These are phyloP conservation scores for Phaeoacremonium minimum DNA, from an alignment of 2,329 filamentous ascomycete genomes.

Conservation along the genomic window DNA sequence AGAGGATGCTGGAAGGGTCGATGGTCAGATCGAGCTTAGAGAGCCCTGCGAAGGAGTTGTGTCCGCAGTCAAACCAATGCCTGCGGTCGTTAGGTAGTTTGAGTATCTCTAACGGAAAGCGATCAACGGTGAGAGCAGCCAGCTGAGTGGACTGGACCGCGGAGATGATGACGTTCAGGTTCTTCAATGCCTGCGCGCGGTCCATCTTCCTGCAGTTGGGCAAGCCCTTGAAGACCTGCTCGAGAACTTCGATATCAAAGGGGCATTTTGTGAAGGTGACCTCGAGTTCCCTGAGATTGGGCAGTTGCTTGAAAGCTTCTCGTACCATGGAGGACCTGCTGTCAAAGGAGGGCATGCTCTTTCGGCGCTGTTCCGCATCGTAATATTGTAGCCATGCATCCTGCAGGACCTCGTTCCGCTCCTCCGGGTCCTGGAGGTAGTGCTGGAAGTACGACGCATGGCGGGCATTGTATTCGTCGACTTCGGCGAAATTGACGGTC, in stretches of 20 bases:
- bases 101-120: slow-evolving; percentile 37
- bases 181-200: slow-evolving; percentile 29
- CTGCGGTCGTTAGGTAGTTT: slow-evolving; percentile 27
- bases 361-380: slow-evolving; percentile 26
- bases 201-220: slow-evolving; percentile 34
- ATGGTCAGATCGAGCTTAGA: slow-evolving; percentile 32
- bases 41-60: slow-evolving; percentile 31
- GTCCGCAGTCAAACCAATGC: slow-evolving; percentile 35
- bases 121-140: slow-evolving; percentile 33
- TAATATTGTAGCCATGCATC: slow-evolving; percentile 30
- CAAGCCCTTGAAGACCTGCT: slow-evolving; percentile 27
- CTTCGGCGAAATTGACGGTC: slow-evolving; percentile 39
- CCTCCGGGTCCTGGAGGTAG: slow-evolving; percentile 30
- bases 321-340: slow-evolving; percentile 27
- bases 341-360: slow-evolving; percentile 28
- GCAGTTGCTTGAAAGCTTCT: slow-evolving; percentile 32
- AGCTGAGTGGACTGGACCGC: slow-evolving; percentile 30
- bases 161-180: slow-evolving; percentile 32
- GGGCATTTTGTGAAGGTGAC: slow-evolving; percentile 36
- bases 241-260: slow-evolving; percentile 29
- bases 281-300: slow-evolving; percentile 32
- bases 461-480: slow-evolving; percentile 34
- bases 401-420: slow-evolving; percentile 26
- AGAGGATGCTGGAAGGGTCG: slow-evolving; percentile 29
- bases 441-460: slow-evolving; percentile 28